A percentile compares a stretch with the other conserved stretches of the same genome.
phyloP scores from a whole-genome alignment of 345 rosid species.

The Eucalyptus pauciflora region DNA sequence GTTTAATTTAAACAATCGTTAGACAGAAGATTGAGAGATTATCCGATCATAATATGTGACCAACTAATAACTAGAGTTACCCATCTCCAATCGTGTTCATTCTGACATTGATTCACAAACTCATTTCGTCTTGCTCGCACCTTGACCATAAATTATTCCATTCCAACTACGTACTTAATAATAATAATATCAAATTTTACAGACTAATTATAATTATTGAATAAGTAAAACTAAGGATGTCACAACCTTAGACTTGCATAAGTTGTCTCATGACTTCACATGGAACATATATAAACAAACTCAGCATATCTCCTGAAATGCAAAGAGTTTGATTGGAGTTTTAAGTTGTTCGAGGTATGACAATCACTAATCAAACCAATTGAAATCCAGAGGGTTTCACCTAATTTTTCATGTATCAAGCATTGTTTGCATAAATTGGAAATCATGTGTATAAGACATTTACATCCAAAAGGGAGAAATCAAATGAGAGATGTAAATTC shows the following conservation, averaged over 20 bases:
- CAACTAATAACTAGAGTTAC: no score
- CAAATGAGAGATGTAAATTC: not conserved
- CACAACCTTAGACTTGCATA: constrained; percentile 80
- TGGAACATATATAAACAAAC: constrained; percentile 81
- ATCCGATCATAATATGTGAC: no score
- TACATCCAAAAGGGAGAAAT: not conserved
- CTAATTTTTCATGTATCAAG: not conserved
- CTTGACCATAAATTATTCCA: no score
- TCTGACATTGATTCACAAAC: no score
- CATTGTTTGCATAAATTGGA: not conserved
- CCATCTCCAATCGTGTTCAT: no score
- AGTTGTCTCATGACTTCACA: constrained; percentile 95
- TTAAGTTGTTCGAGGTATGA: not conserved
- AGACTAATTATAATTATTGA: no score
- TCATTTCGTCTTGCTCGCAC: no score
- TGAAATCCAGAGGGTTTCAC: not conserved
- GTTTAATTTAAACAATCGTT: no score
- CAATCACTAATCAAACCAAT: not conserved
- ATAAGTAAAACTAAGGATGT: no score
- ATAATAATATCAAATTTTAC: no score
- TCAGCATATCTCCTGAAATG: constrained; percentile 73
- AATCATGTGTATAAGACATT: not conserved
- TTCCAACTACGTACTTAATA: no score
- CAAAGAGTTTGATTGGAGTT: not conserved
- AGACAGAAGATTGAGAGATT: no score